A percentile compares a stretch with the other conserved stretches of the same genome.
phyloP scores from a whole-genome alignment of 2,329 filamentous ascomycete species.

The Xylariales sp. region DNA sequence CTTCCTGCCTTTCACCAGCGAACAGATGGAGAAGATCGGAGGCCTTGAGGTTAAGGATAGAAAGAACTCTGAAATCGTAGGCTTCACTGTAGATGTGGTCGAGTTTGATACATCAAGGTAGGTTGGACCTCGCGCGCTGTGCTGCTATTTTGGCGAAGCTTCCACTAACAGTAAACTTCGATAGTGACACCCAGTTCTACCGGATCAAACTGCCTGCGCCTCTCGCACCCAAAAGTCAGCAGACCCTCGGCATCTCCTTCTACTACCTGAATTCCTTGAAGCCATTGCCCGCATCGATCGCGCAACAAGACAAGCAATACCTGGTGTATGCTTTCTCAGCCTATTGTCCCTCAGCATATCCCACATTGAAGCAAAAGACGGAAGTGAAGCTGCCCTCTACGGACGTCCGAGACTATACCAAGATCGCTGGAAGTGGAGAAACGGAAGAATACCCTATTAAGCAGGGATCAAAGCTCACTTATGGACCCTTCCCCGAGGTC shows the following conservation, averaged over 20 bases:
- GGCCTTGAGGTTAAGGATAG: slow-evolving; percentile 93
- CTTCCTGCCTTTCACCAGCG: slow-evolving; percentile 85
- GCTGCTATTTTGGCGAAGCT: slow-evolving; percentile 8
- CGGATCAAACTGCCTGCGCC: slow-evolving; percentile 81
- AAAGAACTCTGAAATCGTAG: slow-evolving; percentile 76
- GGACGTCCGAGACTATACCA: slow-evolving; percentile 87
- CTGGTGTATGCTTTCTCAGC: slow-evolving; percentile 87
- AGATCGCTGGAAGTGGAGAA: slow-evolving; percentile 71
- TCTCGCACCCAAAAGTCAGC: slow-evolving; percentile 79
- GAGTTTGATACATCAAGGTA: slow-evolving; percentile 72
- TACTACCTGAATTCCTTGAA: slow-evolving; percentile 80
- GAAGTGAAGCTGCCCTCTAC: slow-evolving; percentile 88
- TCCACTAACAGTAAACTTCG: slow-evolving; percentile 41
- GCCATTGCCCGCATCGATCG: slow-evolving; percentile 83
- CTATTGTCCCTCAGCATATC: slow-evolving; percentile 85
- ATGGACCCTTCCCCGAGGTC: slow-evolving; percentile 87
- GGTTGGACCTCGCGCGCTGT: slow-evolving; percentile 35
- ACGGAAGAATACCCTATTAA: slow-evolving; percentile 76
- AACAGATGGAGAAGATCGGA: slow-evolving; percentile 80
- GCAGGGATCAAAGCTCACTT: slow-evolving; percentile 86
- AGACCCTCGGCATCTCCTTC: slow-evolving; percentile 90
- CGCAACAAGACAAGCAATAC: slow-evolving; percentile 88
- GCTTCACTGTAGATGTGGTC: slow-evolving; percentile 76
- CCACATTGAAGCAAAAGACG: slow-evolving; percentile 93
- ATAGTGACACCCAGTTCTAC: slow-evolving; percentile 82